These are phyloP conservation scores for Colletotrichum sp. DNA, from an alignment of 2,329 filamentous ascomycete species.

Conservation along the genomic window DNA sequence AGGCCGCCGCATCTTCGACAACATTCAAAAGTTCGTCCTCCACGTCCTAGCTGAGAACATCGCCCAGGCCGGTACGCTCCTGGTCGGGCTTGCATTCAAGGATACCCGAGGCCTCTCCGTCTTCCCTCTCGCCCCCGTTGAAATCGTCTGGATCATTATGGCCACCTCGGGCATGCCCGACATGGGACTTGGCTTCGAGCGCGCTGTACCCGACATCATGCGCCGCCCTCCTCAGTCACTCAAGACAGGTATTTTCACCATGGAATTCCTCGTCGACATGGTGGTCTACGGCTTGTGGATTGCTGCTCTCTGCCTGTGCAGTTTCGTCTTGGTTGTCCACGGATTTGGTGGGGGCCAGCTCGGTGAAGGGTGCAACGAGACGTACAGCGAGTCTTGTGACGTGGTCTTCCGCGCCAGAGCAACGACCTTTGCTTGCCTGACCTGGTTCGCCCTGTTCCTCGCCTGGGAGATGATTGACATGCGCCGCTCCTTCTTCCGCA, in stretches of 20 bases:
- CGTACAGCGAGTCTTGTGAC: slow-evolving; percentile 53
- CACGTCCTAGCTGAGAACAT: slow-evolving; percentile 67
- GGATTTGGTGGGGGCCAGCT: slow-evolving; percentile 54
- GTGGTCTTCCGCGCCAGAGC: slow-evolving; percentile 67
- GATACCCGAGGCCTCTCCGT: slow-evolving; percentile 63
- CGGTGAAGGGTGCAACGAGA: slow-evolving; percentile 57
- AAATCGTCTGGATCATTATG: slow-evolving; percentile 77
- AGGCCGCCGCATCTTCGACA: slow-evolving; percentile 69
- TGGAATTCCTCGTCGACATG: slow-evolving; percentile 64
- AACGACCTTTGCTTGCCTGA: slow-evolving; percentile 69
- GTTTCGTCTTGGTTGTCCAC: slow-evolving; percentile 10
- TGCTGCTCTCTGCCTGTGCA: slow-evolving; percentile 48
- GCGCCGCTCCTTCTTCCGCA: slow-evolving; percentile 68
- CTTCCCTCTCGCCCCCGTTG: slow-evolving; percentile 68
- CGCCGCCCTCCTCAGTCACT: slow-evolving; percentile 55
- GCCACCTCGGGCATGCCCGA: slow-evolving; percentile 70
- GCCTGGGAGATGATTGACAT: slow-evolving; percentile 73
- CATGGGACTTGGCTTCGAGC: slow-evolving; percentile 71
- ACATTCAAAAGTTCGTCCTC: slow-evolving; percentile 69
- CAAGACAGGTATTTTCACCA: slow-evolving; percentile 58
- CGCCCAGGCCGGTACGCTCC: slow-evolving; percentile 65
- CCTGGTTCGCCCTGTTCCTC: slow-evolving; percentile 70
- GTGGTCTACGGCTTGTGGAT: slow-evolving; percentile 66
- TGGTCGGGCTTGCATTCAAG: slow-evolving; percentile 70
- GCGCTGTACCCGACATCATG: slow-evolving; percentile 67